A percentile compares a stretch with the other conserved stretches of the same genome.
Conservation (phyloP, 768 basidiomycete species). For the Tricholoma furcatifolium region DNA sequence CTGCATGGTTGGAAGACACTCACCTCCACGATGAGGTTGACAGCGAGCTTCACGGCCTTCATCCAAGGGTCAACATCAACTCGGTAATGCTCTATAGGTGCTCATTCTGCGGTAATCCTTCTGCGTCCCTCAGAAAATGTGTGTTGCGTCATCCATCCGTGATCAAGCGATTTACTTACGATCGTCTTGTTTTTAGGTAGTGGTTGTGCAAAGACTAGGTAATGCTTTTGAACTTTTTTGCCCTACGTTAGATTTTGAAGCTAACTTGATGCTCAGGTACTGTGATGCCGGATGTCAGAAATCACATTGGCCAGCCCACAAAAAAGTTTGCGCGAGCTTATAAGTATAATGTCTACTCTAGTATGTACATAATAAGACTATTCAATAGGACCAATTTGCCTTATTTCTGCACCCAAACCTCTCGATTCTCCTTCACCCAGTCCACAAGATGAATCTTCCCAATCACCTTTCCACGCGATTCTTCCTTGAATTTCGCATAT, state of each 20-base stretch:
- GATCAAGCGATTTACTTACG: neutral
- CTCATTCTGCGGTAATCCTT: constrained; percentile 65
- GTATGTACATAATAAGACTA: no score
- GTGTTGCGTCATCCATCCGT: constrained; percentile 8
- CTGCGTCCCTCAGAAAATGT: constrained; percentile 55
- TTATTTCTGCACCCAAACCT: neutral
- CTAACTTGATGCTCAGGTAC: constrained; percentile 31
- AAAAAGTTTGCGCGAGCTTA: constrained; percentile 25
- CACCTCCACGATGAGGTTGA: constrained; percentile 30
- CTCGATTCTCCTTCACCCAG: neutral
- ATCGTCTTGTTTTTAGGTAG: constrained; percentile 14
- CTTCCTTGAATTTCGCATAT: neutral
- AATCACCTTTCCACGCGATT: neutral
- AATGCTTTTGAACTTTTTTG: neutral
- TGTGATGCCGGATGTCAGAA: constrained; percentile 43
- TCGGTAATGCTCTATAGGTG: constrained; percentile 56
- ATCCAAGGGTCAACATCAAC: constrained; percentile 47
- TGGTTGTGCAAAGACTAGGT: constrained; percentile 27
- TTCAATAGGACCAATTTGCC: no score
- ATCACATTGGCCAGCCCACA: constrained; percentile 38
- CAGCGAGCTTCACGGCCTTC: constrained; percentile 28
- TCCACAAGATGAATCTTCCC: neutral
- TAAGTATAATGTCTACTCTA: neutral
- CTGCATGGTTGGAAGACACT: constrained; percentile 16
- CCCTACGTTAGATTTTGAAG: neutral